Evolutionary conservation across 208 protist species (phyloP).

Genomic region (Trypanosoma platydactyli): DNA sequence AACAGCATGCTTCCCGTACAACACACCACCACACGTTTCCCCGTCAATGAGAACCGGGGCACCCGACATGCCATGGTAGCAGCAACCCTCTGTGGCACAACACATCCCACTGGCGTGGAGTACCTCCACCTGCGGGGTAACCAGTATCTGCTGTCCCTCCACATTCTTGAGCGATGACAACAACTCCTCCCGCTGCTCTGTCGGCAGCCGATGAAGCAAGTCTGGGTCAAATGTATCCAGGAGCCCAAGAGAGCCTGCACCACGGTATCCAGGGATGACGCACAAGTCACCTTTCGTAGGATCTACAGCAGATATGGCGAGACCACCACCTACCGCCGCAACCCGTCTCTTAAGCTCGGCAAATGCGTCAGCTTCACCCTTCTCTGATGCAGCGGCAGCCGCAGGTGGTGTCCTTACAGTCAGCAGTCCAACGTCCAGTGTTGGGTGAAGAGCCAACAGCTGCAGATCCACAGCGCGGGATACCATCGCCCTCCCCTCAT

Average conservation of each 20-base stretch:
- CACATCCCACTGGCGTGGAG: constrained; percentile 58
- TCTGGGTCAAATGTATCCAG: constrained; percentile 77
- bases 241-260: constrained; percentile 54
- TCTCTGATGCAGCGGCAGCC: neutral
- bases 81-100: constrained; percentile 33
- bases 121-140: constrained; percentile 34
- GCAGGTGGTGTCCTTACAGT: constrained; percentile 3
- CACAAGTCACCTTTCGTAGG: constrained; percentile 8
- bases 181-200: constrained; percentile 46
- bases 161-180: constrained; percentile 53
- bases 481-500: constrained; percentile 26
- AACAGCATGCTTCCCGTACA: constrained; percentile 77
- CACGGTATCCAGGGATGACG: constrained; percentile 57
- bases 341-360: neutral
- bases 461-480: constrained; percentile 27
- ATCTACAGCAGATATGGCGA: constrained; percentile 5
- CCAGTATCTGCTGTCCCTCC: constrained; percentile 57
- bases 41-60: constrained; percentile 43
- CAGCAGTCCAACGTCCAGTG: constrained; percentile 60
- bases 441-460: constrained; percentile 58
- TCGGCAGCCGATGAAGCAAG: constrained; percentile 51
- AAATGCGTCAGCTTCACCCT: neutral
- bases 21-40: constrained; percentile 48
- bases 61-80: constrained; percentile 85
- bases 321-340: constrained; percentile 10